Percentiles rank a stretch among this genome's conserved stretches.
Evolutionary conservation across 1,284 basidiomycete species (phyloP).

Genomic region (Boletellus dicymbophilus): DNA sequence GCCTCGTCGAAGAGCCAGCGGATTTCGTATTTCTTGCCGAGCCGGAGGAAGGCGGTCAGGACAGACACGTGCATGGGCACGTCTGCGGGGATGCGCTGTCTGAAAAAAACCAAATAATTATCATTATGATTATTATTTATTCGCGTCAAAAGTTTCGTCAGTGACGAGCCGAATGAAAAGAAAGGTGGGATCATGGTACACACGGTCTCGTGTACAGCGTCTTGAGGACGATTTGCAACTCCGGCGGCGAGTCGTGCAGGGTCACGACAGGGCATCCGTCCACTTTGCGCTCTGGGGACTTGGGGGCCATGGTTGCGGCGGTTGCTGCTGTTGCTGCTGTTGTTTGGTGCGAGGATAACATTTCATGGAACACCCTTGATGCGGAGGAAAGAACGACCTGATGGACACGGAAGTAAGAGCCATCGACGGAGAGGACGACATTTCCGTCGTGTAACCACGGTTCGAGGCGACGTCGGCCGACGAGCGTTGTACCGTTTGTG

Average conservation of each 20-base stretch:
- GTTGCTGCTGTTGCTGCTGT: too few relatives aligned
- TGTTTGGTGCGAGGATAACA: conserved; percentile 16
- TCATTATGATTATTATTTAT: too few relatives aligned
- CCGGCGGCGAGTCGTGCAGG: conserved; percentile 20
- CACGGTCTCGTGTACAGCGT: conserved; percentile 27
- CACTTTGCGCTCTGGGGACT: conserved; percentile 12
- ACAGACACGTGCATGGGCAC: conserved; percentile 24
- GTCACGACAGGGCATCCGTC: conserved; percentile 29
- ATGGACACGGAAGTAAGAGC: conserved; percentile 25
- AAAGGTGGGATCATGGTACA: conserved; percentile 16
- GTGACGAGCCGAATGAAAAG: too few relatives aligned
- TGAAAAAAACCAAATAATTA: too few relatives aligned
- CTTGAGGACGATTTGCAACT: conserved; percentile 30
- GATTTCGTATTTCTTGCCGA: conserved; percentile 30
- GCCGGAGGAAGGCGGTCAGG: conserved; percentile 24
- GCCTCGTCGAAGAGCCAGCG: conserved; percentile 28
- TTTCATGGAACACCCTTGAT: conserved; percentile 24
- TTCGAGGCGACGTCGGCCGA: conserved; percentile 23
- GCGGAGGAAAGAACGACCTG: conserved; percentile 25
- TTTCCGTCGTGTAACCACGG: conserved; percentile 30
- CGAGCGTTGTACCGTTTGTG: conserved; percentile 11
- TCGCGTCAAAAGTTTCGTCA: too few relatives aligned
- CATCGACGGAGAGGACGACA: conserved; percentile 24
- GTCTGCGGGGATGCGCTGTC: conserved; percentile 21
- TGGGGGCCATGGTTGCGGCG: too few relatives aligned